Evolutionary conservation across 768 basidiomycete species (phyloP).

Genomic region (Favolaschia claudopus): DNA sequence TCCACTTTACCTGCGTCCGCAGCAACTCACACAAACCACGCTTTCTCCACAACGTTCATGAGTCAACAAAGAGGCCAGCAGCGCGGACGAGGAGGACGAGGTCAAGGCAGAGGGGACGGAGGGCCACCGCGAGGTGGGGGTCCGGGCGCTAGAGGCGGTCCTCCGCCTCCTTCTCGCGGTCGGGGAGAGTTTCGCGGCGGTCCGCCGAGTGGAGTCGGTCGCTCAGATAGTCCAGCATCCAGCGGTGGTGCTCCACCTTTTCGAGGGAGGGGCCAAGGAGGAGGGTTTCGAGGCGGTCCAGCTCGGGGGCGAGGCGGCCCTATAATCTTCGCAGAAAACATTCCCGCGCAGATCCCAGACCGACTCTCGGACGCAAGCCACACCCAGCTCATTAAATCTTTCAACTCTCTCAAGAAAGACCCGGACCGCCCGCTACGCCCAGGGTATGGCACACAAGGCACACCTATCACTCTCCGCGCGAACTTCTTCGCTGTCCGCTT

Average conservation of each 20-base stretch:
- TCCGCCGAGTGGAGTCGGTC: background rate
- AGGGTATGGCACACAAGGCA: constrained; percentile 62
- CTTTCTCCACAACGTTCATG: constrained; percentile 11
- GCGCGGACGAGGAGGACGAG: constrained; percentile 2
- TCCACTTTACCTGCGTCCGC: no score
- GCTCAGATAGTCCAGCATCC: background rate
- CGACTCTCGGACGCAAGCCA: constrained; percentile 44
- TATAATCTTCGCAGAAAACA: constrained; percentile 46
- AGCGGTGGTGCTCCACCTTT: background rate
- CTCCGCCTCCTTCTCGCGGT: background rate
- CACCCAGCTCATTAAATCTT: constrained; percentile 46
- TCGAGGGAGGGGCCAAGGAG: constrained; percentile 8
- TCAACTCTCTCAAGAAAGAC: constrained; percentile 40
- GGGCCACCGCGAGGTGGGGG: background rate
- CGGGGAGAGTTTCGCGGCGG: constrained; percentile 8
- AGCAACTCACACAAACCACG: no score
- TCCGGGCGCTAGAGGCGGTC: constrained; percentile 3
- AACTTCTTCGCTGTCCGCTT: constrained; percentile 68
- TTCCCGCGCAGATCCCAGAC: constrained; percentile 43
- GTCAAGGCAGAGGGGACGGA: constrained; percentile 14
- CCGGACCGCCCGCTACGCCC: constrained; percentile 59
- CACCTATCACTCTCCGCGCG: constrained; percentile 56
- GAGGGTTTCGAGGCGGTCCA: constrained; percentile 20
- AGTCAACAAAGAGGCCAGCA: constrained; percentile 20
- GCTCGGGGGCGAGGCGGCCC: constrained; percentile 38